phyloP scores from a whole-genome alignment of 2,329 filamentous ascomycete species.

The Neofusicoccum cordaticola region DNA sequence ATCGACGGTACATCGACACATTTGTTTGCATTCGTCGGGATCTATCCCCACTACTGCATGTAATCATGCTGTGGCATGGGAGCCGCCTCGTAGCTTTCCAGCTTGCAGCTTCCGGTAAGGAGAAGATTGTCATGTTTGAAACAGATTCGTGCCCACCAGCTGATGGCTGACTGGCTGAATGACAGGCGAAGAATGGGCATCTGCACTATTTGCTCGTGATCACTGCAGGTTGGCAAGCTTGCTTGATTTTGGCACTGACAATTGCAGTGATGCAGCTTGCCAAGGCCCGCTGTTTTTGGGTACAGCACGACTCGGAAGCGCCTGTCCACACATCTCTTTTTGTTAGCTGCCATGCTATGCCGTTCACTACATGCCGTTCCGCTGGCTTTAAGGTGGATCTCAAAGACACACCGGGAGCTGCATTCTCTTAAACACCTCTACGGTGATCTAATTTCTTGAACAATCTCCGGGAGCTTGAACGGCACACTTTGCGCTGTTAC shows the following conservation, averaged over 20 bases:
- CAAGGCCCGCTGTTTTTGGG: neutral
- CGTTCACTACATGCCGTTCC: no score
- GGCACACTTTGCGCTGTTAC: neutral
- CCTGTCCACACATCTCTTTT: neutral
- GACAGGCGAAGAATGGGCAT: neutral
- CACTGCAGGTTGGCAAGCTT: neutral
- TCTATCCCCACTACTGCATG: neutral
- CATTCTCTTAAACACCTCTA: no score
- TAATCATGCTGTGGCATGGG: conserved; percentile 4
- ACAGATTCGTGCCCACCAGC: neutral
- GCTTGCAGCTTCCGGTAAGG: neutral
- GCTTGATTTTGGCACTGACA: neutral
- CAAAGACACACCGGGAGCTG: no score
- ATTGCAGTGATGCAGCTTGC: neutral
- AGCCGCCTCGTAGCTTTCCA: neutral
- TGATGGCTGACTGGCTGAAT: neutral
- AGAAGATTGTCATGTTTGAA: neutral
- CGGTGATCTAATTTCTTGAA: no score
- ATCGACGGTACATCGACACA: neutral
- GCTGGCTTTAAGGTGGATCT: neutral
- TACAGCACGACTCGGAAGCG: neutral
- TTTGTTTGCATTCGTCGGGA: neutral
- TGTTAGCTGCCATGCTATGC: neutral
- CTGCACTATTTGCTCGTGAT: neutral
- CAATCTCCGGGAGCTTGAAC: no score